A percentile compares a stretch with the other conserved stretches of the same genome.
phyloP scores from a whole-genome alignment of 2,329 filamentous ascomycete genomes.

The Microcyclospora pomicola region DNA sequence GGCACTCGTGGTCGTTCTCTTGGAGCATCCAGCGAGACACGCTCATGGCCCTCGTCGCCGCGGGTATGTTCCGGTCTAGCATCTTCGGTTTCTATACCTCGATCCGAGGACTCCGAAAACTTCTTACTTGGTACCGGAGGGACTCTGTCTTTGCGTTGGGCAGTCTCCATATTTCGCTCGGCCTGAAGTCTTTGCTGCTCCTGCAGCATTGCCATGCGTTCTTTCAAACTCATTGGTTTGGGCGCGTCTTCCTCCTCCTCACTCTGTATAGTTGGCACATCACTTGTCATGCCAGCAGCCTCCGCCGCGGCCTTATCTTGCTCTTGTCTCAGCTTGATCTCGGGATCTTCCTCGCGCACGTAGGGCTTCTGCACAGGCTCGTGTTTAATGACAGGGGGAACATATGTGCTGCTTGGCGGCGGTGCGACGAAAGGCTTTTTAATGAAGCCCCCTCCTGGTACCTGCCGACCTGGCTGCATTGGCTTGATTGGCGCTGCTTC shows the following conservation, averaged over 20 bases:
- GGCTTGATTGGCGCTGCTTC: slow-evolving; percentile 76
- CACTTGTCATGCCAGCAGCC: slow-evolving; percentile 43
- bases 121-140: slow-evolving; percentile 45
- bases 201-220: slow-evolving; percentile 85
- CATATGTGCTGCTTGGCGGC: slow-evolving; percentile 78
- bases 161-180: slow-evolving; percentile 63
- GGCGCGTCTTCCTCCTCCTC: slow-evolving; percentile 63
- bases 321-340: slow-evolving; percentile 46
- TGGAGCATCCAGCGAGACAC: slow-evolving; percentile 26
- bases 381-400: slow-evolving; percentile 60
- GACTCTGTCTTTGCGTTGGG: slow-evolving; percentile 73
- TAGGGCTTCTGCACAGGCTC: slow-evolving; percentile 60
- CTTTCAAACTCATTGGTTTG: slow-evolving; percentile 86
- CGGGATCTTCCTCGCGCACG: slow-evolving; percentile 72
- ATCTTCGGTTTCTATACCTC: slow-evolving; percentile 19
- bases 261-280: slow-evolving; percentile 7
- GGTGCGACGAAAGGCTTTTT: slow-evolving; percentile 96
- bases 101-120: slow-evolving; percentile 34
- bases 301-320: slow-evolving; percentile 55
- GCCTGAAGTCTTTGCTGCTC: slow-evolving; percentile 89
- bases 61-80: slow-evolving; percentile 10
- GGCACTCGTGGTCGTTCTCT: slow-evolving; percentile 25
- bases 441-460: slow-evolving; percentile 57
- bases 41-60: slow-evolving; percentile 21
- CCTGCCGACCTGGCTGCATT: slow-evolving; percentile 60